These are phyloP conservation scores for Vanrija pseudolonga DNA, from an alignment of 1,284 basidiomycete species.

Conservation along the genomic window DNA sequence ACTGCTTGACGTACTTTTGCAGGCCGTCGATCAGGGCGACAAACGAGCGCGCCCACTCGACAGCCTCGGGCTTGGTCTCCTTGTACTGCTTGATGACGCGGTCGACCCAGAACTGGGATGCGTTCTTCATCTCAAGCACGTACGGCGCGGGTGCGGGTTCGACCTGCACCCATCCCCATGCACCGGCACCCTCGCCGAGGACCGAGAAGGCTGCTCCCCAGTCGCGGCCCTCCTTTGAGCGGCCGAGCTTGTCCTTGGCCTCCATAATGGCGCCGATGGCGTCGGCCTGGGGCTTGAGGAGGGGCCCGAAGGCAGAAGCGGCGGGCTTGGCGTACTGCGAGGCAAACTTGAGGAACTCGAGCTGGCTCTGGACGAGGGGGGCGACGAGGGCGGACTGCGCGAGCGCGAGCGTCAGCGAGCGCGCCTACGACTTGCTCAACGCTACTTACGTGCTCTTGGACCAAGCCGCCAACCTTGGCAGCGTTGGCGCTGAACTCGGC, in stretches of 20 bases:
- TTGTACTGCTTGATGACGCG: conserved; percentile 90
- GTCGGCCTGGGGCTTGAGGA: conserved; percentile 69
- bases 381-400: conserved; percentile 65
- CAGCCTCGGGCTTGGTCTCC: conserved; percentile 81
- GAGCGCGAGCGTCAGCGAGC: background rate
- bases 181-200: conserved; percentile 75
- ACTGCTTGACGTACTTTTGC: conserved; percentile 78
- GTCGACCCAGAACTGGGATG: conserved; percentile 85
- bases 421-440: background rate
- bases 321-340: conserved; percentile 77
- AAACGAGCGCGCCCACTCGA: conserved; percentile 82
- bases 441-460: conserved; percentile 73
- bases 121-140: conserved; percentile 81
- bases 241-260: conserved; percentile 70
- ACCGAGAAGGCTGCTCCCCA: conserved; percentile 78
- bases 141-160: conserved; percentile 66
- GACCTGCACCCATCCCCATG: conserved; percentile 87
- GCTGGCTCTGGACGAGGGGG: conserved; percentile 66
- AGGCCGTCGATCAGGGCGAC: conserved; percentile 69
- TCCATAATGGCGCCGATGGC: conserved; percentile 72
- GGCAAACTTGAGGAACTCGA: conserved; percentile 64
- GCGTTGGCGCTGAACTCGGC: conserved; percentile 71
- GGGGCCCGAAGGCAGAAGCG: conserved; percentile 45
- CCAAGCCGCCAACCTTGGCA: conserved; percentile 66
- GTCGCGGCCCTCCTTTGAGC: conserved; percentile 66